Conservation (phyloP, 768 basidiomycete species). For the Boletus sensibilis region DNA sequence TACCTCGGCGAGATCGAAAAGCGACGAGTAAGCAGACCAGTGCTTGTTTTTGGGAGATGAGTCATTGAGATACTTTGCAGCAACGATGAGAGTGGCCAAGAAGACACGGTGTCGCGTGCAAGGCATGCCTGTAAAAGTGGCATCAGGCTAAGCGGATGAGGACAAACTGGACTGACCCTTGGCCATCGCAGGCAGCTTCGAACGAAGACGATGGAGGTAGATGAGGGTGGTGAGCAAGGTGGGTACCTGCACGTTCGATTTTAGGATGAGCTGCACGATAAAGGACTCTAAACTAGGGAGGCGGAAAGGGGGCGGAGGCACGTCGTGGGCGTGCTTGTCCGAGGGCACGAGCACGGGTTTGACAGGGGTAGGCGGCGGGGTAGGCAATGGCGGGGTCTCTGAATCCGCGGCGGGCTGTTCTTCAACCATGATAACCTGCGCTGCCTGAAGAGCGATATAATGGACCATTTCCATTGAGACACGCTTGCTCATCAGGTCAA, state of each 20-base stretch:
- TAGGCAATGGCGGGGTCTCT: conserved; percentile 43
- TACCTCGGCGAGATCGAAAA: conserved; percentile 78
- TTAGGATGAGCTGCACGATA: conserved; percentile 74
- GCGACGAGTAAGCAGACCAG: conserved; percentile 77
- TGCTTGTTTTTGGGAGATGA: conserved; percentile 94
- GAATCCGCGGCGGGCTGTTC: conserved; percentile 39
- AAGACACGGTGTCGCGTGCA: conserved; percentile 96
- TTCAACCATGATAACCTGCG: conserved; percentile 70
- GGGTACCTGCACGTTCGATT: conserved; percentile 85
- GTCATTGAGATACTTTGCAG: conserved; percentile 97
- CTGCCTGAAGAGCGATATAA: conserved; percentile 77
- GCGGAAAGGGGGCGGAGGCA: conserved; percentile 23
- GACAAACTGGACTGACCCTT: conserved; percentile 58
- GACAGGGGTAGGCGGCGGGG: conserved; percentile 69
- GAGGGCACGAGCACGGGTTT: conserved; percentile 39
- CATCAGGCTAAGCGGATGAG: conserved; percentile 7
- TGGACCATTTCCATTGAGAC: conserved; percentile 85
- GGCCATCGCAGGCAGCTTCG: conserved; percentile 77
- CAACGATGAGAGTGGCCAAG: conserved; percentile 91
- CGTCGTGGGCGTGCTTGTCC: conserved; percentile 31
- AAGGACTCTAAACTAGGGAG: conserved; percentile 79
- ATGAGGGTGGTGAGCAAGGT: conserved; percentile 89
- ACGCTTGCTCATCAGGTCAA: conserved; percentile 72
- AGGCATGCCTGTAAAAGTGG: conserved; percentile 54
- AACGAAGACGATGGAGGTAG: conserved; percentile 84